Evolutionary conservation across 108 stramenopile species (phyloP).

Genomic region (Cyclotella cryptica): DNA sequence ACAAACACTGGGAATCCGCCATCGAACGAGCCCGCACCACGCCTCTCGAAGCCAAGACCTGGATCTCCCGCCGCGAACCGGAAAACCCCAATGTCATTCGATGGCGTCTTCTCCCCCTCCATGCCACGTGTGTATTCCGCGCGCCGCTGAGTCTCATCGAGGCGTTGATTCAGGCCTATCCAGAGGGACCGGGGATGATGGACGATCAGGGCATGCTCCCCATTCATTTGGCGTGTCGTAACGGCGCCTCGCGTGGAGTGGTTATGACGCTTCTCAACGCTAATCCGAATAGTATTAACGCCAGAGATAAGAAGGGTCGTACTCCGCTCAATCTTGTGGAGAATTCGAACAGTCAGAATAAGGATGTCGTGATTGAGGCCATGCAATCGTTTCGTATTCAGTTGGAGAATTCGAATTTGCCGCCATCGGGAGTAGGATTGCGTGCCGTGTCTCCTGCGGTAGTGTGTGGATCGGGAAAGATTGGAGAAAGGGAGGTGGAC

Average conservation of each 20-base stretch:
- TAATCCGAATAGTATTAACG: constrained; percentile 68
- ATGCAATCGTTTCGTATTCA: constrained; percentile 69
- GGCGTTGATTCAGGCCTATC: constrained; percentile 73
- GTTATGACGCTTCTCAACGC: constrained; percentile 76
- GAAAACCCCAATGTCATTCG: constrained; percentile 58
- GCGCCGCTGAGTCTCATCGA: constrained; percentile 81
- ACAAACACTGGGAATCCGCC: constrained; percentile 85
- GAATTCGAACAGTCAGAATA: constrained; percentile 75
- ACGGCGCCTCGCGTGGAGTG: constrained; percentile 88
- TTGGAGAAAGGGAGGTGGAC: constrained; percentile 72
- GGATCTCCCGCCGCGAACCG: constrained; percentile 78
- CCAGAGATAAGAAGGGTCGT: constrained; percentile 84
- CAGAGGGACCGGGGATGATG: constrained; percentile 77
- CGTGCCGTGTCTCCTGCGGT: constrained; percentile 36
- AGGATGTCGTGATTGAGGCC: constrained; percentile 74
- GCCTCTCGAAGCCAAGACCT: constrained; percentile 78
- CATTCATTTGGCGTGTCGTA: constrained; percentile 86
- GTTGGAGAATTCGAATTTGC: constrained; percentile 33
- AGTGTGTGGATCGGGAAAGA: constrained; percentile 3
- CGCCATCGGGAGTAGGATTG: constrained; percentile 25
- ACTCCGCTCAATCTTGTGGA: constrained; percentile 77
- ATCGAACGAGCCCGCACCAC: constrained; percentile 65
- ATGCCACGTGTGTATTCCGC: constrained; percentile 82
- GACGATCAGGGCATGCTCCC: constrained; percentile 94
- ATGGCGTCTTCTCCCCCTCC: constrained; percentile 84